Evolutionary conservation across 495 filamentous ascomycete genomes (phyloP).

Genomic region (Immersiella caudata): DNA sequence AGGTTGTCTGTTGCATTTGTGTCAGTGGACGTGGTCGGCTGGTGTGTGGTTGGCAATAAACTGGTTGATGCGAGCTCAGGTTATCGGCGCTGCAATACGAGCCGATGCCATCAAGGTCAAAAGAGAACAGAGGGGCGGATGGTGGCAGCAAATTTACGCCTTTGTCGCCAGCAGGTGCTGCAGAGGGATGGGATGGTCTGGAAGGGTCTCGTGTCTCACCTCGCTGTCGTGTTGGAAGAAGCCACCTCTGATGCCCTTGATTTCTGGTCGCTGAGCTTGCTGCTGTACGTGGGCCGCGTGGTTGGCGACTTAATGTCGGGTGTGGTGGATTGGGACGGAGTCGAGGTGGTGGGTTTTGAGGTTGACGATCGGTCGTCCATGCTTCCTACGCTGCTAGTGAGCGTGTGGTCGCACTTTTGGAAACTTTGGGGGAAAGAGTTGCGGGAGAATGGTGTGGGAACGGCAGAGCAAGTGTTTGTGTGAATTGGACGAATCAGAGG

Average conservation of each 20-base stretch:
- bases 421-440: conserved; percentile 38
- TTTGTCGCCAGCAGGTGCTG: conserved; percentile 31
- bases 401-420: conserved; percentile 34
- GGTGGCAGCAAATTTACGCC: conserved; percentile 13
- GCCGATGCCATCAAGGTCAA: conserved; percentile 13
- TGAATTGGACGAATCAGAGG: conserved; percentile 40
- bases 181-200: conserved; percentile 23
- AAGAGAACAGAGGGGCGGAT: conserved; percentile 11
- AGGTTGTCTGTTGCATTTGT: conserved; percentile 42
- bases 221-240: conserved; percentile 33
- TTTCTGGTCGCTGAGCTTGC: conserved; percentile 40
- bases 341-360: conserved; percentile 32
- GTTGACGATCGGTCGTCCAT: conserved; percentile 43
- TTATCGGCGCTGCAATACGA: conserved; percentile 10
- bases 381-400: conserved; percentile 33
- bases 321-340: conserved; percentile 30
- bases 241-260: conserved; percentile 29
- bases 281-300: conserved; percentile 38
- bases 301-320: conserved; percentile 37
- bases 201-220: conserved; percentile 41
- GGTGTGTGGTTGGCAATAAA: not conserved
- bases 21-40: conserved; percentile 25
- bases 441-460: conserved; percentile 40
- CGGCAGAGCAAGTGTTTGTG: conserved; percentile 40
- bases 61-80: conserved; percentile 32